Base-by-base conservation (phyloP, 805 yeast species). In the Metschnikowia hibisci region DNA sequence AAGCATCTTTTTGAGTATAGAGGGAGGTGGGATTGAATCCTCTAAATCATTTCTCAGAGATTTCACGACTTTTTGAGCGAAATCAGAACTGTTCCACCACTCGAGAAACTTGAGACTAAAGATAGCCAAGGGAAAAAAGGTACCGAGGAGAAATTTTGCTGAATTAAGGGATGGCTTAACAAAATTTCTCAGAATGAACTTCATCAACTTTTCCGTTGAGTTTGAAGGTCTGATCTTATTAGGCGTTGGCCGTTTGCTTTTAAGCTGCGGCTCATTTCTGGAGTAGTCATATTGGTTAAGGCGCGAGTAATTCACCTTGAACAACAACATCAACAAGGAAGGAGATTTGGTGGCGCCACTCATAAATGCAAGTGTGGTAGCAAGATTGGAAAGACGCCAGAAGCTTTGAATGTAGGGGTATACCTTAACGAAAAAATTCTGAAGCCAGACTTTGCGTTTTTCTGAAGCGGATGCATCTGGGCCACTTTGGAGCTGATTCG, bases 21-120 rank as follows among this genome's bases (percentile, higher is more conserved):
- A 61, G 9, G 76, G 80, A 3, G 77, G 70, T 2, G 82, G 82
- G 12, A 80, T 62, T 2, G 69, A 68, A 39, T 64, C 64, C 36
- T 79, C 81, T 22, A 78, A 57, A 9, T 62, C 59, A 43, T 71
- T 69, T 10, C 73, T 68, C 39, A 67, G 67, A 36, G 71, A 73
- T 44, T 75, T 76, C 18, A 78, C 72, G 46, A 84, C 56, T 56
- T 78, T 77, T 4, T 76, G 62, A 3, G 87, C 80, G 56, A 87
- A 77, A 46, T 84, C 87, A 12, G 89, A 80, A 20, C 85, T 77
- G 47, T 81, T 80, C 95, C 96, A 90, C 96, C 97, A 90, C 61
- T 90, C 97, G 28, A 88, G 70, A 53, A 90, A 87, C 63, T 88
- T 87, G 47, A 90, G 71, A 18, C 82, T 56, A 58, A 91, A 89